A percentile compares a stretch with the other conserved stretches of the same genome.
Evolutionary conservation across 2,329 filamentous ascomycete species (phyloP).

Genomic region (Zymoseptoria ardabiliae): DNA sequence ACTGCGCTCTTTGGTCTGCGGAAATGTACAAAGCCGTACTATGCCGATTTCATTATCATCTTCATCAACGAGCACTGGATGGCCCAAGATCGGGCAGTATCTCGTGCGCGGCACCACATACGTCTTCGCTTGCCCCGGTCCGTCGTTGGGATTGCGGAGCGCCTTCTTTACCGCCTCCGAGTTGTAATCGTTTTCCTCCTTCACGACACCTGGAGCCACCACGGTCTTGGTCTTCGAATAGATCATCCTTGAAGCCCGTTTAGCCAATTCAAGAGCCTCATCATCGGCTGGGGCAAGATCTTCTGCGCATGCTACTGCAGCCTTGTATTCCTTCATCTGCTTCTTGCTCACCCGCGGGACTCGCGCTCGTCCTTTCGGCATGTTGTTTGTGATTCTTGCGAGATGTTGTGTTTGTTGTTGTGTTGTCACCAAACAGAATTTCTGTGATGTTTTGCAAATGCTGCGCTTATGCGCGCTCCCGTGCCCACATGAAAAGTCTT

Average conservation of each 20-base stretch:
- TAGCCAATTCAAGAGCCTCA: background rate
- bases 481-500: background rate
- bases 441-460: background rate
- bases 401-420: background rate
- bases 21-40: background rate
- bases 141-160: too few species aligned
- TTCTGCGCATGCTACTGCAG: background rate
- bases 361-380: background rate
- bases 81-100: background rate
- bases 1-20: too few species aligned
- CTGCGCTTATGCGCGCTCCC: background rate
- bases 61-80: background rate
- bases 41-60: background rate
- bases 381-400: background rate
- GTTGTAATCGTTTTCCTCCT: background rate
- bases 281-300: background rate
- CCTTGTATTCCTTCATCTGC: background rate
- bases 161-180: background rate
- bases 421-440: background rate
- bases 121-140: background rate
- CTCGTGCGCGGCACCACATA: background rate
- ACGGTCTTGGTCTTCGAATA: background rate
- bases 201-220: background rate
- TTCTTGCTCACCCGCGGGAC: background rate
- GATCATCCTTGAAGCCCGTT: background rate